A percentile compares a stretch with the other conserved stretches of the same genome.
These are phyloP conservation scores for Mytilinidion resinicola DNA, from an alignment of 495 filamentous ascomycete genomes.

Conservation along the genomic window DNA sequence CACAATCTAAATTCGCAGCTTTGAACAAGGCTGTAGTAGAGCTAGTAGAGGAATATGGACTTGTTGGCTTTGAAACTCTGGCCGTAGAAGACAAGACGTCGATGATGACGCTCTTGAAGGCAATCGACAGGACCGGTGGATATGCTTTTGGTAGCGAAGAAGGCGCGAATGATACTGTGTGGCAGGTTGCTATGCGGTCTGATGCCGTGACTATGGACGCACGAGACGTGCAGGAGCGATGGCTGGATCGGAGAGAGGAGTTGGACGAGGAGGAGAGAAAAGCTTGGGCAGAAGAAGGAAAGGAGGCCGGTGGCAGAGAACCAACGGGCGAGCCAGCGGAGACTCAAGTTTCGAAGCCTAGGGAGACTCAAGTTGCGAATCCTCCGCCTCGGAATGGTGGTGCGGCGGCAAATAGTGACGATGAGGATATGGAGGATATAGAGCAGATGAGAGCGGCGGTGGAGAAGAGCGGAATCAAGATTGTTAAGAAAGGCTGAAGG, in stretches of 20 bases:
- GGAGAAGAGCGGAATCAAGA: slow-evolving; percentile 29
- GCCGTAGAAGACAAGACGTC: slow-evolving; percentile 93
- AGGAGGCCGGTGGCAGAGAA: slow-evolving; percentile 36
- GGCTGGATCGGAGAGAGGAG: slow-evolving; percentile 83
- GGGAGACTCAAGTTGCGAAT: not conserved
- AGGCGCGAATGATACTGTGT: slow-evolving; percentile 84
- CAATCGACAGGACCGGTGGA: slow-evolving; percentile 83
- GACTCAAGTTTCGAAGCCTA: not conserved
- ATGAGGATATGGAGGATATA: slow-evolving; percentile 30
- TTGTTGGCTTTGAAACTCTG: slow-evolving; percentile 87
- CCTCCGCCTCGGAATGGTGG: not conserved
- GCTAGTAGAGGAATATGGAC: slow-evolving; percentile 77
- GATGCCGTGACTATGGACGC: slow-evolving; percentile 72
- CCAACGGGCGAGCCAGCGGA: not conserved
- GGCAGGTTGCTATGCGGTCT: slow-evolving; percentile 90
- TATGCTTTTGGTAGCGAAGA: slow-evolving; percentile 90
- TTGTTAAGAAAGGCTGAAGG: slow-evolving; percentile 26
- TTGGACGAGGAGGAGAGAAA: slow-evolving; percentile 74
- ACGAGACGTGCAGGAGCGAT: slow-evolving; percentile 86
- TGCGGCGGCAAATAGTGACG: slow-evolving; percentile 9
- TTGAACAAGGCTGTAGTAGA: slow-evolving; percentile 83
- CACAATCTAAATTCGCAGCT: slow-evolving; percentile 59
- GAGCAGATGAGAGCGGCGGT: slow-evolving; percentile 27
- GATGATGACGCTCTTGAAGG: slow-evolving; percentile 83
- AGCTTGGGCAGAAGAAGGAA: slow-evolving; percentile 59